Conservation (phyloP, 805 yeast genomes). For the Candida corydali region DNA sequence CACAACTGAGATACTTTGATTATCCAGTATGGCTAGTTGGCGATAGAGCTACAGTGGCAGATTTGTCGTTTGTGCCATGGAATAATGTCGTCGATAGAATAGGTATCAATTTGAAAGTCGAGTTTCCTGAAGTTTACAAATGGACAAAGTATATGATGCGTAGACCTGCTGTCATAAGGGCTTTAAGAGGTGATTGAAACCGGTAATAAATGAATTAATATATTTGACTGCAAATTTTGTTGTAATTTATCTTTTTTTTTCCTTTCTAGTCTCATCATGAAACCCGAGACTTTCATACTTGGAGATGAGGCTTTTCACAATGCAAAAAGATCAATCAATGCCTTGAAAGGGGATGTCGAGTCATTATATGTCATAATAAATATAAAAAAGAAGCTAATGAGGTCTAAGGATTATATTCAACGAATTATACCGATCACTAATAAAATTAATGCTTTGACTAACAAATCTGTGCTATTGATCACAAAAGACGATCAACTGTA, state of each 20-base stretch:
- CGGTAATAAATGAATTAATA: no score
- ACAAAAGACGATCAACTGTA: conserved; percentile 67
- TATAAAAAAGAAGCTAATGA: conserved; percentile 23
- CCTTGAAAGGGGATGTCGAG: conserved; percentile 11
- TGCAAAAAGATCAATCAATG: conserved; percentile 14
- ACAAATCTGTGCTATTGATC: conserved; percentile 52
- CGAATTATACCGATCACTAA: conserved; percentile 49
- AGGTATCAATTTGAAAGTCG: conserved; percentile 81
- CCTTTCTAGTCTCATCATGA: conserved; percentile 2
- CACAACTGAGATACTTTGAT: conserved; percentile 82
- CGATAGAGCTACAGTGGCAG: conserved; percentile 77
- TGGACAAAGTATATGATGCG: conserved; percentile 97
- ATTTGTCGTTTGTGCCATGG: conserved; percentile 93
- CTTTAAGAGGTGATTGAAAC: conserved; percentile 63
- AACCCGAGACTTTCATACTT: conserved; percentile 12
- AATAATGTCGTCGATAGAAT: conserved; percentile 91
- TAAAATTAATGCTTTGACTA: conserved; percentile 46
- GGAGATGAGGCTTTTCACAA: conserved; percentile 16
- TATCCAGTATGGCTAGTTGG: conserved; percentile 96
- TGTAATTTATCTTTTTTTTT: conserved; percentile 1
- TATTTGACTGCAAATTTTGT: no score
- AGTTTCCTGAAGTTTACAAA: conserved; percentile 91
- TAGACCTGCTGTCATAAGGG: conserved; percentile 86
- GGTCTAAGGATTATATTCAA: conserved; percentile 37
- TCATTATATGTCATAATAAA: conserved; percentile 29